Evolutionary conservation across 2,329 filamentous ascomycete species (phyloP), one percentile per base, ranked within the genome.

Genomic region (Xylariaceae sp.): DNA sequence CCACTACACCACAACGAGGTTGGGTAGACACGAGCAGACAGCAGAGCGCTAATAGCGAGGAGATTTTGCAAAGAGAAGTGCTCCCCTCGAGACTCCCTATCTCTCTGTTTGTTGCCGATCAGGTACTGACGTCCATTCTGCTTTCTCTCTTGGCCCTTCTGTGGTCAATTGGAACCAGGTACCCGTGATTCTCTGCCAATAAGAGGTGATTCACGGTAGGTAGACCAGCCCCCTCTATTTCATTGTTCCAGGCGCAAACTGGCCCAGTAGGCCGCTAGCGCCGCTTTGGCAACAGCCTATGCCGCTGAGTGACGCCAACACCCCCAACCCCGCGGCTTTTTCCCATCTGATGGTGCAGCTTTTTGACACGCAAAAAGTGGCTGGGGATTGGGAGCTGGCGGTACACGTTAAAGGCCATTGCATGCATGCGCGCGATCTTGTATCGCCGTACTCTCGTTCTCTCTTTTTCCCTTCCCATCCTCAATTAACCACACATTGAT

Each of bases 271-370:
- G 33, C 15, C 15, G 33, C 9, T 36, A 15, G 22, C 22, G 22
- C n/a, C 22, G 22, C 4, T 27, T 27, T 36, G 33, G 12, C 33
- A 10, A 36, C 12, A 36, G 33, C 12, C 33, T 12, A 12, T 36
- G 5, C 12, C 33, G 22, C 22, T 27, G 22, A 10, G 33, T 36
- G 33, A 36, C 15, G 9, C 33, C 33, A 46, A 36, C 49, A 49
- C 54, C 57, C n/a, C 62, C 62, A 64, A 58, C 62, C 62, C 62
- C 62, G 62, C 62, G 59, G 50, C 57, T 62, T 62, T n/a, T 61
- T 58, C 39, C 45, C 51, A 49, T 48, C 48, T 39, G 31, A n/a
- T 42, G 49, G 47, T 52, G 33, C 15, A 36, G 12, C 15, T 14
- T 10, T 45, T 51, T 46, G 49, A 54, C 55, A 52, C 44, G 44